Base-by-base conservation (phyloP, 306 rosid genomes). In the Mimosa bimucronata region DNA sequence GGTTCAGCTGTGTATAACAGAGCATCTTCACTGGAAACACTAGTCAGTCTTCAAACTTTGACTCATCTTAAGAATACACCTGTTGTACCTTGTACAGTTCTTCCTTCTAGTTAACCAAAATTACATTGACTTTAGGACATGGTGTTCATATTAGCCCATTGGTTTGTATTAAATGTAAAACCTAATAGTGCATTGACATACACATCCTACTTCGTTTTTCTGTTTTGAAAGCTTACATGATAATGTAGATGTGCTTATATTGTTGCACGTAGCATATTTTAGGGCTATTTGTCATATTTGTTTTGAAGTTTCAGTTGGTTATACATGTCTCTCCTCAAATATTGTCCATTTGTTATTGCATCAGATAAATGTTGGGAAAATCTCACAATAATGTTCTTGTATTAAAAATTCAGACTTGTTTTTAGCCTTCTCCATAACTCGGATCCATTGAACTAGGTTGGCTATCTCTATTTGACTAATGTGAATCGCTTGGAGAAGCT, bases 1-100 rank as follows among this genome's bases (percentile, higher is more conserved):
- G 97, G 98, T 53, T 58, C 92, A 46, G 97, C 95, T 45, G 91
- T 90, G 74, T 94, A 92, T 85, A 92, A 82, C 73, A 86, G 98
- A 82, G 98, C 98, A 75, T 92, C 98, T 86, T 91, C 98, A 30
- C 84, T 95, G 67, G 97, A 94, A 86, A 87, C 98, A 85, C 85
- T 91, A 75, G 98, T 92, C 41, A 72, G 94, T 83, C 82, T 75
- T 75, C 78, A 75, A 80, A 77, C 25, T 66, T 60, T 44, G 81
- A 34, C 25, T 78, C 70, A 79, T 69, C 64, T 42, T 70, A 21
- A 26, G 57, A 13, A 23, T 23, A 13, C 28, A 23, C 26, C 34
- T 25, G 37, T 26, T 13, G 44, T 45, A 46, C 19, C 34, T 66
- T 41, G 75, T 42, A 52, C 45, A 44, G 55, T 75, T 46, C 40